Evolutionary conservation across 176 grass and related monocot genomes (phyloP), one percentile per base, ranked within the genome.

Genomic region (Microstegium vimineum): DNA sequence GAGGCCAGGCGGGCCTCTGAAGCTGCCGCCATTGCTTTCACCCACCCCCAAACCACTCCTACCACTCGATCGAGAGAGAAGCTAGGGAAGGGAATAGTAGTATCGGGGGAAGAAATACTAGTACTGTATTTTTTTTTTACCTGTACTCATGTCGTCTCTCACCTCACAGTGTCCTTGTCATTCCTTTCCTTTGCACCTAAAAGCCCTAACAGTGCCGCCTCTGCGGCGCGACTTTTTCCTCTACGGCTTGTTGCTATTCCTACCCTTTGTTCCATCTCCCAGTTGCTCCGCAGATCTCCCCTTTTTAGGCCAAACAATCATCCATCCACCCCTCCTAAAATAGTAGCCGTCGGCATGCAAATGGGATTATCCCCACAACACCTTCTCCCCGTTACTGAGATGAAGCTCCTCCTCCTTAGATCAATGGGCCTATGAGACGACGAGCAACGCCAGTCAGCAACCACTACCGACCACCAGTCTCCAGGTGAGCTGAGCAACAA

Each of bases 251-350:
- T 26, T 47, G 69, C 76, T 73, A 31, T 69, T 61, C 16, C 12
- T 8, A 6, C 35, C 35, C 82, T 11, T 70, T 51, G 51, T 63
- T 83, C 77, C 78, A 77, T 73, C 79, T 86, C 83, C 41, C 88
- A 27, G 67, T 37, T 27, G 13, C 67, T 62, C 49, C 84, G 36
- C 61, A 40, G 66, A 83, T 86, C 79, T 77, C 62, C 46, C 68
- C 79, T 90, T 83, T 90, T 90, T 74, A 79, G 88, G 79, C 88
- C 83, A 74, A 83, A 83, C 80, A 83, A 86, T 83, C 83, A 86
- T 83, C 83, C 79, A 73, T 57, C 67, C 79, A 33, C 37, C 23
- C 47, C 74, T 62, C 84, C 80, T 79, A 90, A 75, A 86, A 90
- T 83, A 90, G 83, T 46, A 35, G 76, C 77, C 9, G 62, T 60